Percentiles rank a stretch among this genome's conserved stretches.
These are phyloP conservation scores for Colletotrichum graminicola DNA, from an alignment of 2,329 filamentous ascomycete species.

Conservation along the genomic window DNA sequence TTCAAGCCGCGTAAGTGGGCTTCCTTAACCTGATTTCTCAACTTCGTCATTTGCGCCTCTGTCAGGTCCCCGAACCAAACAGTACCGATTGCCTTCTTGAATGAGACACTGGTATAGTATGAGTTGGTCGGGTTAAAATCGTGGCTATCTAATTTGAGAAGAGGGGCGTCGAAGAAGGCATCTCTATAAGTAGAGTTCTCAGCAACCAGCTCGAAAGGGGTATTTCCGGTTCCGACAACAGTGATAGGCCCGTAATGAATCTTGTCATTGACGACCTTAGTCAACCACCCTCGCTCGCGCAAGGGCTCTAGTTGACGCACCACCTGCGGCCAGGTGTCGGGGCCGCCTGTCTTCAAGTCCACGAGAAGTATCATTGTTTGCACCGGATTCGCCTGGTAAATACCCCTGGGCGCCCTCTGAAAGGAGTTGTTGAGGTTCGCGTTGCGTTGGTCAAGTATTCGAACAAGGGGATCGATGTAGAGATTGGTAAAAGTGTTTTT, in stretches of 20 bases:
- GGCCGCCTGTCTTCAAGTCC: conserved; percentile 74
- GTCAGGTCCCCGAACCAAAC: conserved; percentile 60
- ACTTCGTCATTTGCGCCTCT: conserved; percentile 55
- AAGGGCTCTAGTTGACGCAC: conserved; percentile 69
- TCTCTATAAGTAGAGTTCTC: conserved; percentile 68
- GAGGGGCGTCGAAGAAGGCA: conserved; percentile 75
- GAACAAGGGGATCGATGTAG: conserved; percentile 74
- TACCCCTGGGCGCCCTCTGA: conserved; percentile 56
- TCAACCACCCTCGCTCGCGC: conserved; percentile 68
- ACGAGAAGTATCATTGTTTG: conserved; percentile 73
- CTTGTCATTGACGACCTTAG: conserved; percentile 62
- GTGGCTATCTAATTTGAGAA: conserved; percentile 55
- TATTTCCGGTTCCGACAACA: conserved; percentile 76
- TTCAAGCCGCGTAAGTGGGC: conserved; percentile 68
- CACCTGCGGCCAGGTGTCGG: conserved; percentile 65
- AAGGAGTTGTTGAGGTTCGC: conserved; percentile 60
- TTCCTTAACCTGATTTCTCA: conserved; percentile 59
- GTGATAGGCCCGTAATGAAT: conserved; percentile 71
- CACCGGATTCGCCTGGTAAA: conserved; percentile 66
- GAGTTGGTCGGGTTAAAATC: conserved; percentile 68
- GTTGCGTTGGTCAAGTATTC: conserved; percentile 66
- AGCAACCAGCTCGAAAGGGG: conserved; percentile 68
- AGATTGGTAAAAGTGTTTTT: conserved; percentile 70
- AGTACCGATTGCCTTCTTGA: conserved; percentile 66
- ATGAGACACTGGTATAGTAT: conserved; percentile 74